Conservation (phyloP, 352 stramenopile genomes). For the Hyaloperonospora brassicae region DNA sequence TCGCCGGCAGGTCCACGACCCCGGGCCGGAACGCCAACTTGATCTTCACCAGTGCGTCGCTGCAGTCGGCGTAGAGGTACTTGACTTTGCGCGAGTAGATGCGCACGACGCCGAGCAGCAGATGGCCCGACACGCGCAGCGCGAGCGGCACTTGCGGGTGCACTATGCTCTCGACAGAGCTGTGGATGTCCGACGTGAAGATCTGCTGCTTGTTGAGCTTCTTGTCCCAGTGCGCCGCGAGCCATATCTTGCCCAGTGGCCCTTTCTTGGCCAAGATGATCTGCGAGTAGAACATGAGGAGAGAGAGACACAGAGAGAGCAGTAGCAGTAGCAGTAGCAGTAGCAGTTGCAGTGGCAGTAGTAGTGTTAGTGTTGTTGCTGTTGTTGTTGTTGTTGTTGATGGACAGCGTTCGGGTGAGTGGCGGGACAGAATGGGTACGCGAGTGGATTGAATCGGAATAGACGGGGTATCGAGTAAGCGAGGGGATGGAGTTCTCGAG, state of each 20-base stretch:
- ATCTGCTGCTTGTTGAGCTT: slow-evolving; percentile 98
- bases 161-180: slow-evolving; percentile 94
- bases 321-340: too few relatives aligned
- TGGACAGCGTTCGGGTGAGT: too few relatives aligned
- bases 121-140: slow-evolving; percentile 94
- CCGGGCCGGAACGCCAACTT: slow-evolving; percentile 93
- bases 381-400: too few relatives aligned
- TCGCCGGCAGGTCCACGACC: slow-evolving; percentile 65
- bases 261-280: slow-evolving; percentile 99
- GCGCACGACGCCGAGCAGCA: slow-evolving; percentile 96
- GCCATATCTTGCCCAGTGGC: slow-evolving; percentile 97
- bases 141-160: slow-evolving; percentile 95
- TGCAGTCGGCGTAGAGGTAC: slow-evolving; percentile 98
- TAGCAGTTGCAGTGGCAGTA: too few relatives aligned
- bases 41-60: slow-evolving; percentile 98
- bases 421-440: too few relatives aligned
- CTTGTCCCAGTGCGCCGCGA: slow-evolving; percentile 99
- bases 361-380: too few relatives aligned
- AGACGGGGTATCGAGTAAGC: too few relatives aligned
- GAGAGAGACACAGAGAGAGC: too few relatives aligned
- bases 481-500: too few relatives aligned
- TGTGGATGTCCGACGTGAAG: slow-evolving; percentile 95
- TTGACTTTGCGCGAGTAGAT: slow-evolving; percentile 98
- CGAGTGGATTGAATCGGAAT: too few relatives aligned
- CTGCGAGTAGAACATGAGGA: slow-evolving; percentile 98